phyloP scores from a whole-genome alignment of 768 basidiomycete species.

The Collybia mongolica region DNA sequence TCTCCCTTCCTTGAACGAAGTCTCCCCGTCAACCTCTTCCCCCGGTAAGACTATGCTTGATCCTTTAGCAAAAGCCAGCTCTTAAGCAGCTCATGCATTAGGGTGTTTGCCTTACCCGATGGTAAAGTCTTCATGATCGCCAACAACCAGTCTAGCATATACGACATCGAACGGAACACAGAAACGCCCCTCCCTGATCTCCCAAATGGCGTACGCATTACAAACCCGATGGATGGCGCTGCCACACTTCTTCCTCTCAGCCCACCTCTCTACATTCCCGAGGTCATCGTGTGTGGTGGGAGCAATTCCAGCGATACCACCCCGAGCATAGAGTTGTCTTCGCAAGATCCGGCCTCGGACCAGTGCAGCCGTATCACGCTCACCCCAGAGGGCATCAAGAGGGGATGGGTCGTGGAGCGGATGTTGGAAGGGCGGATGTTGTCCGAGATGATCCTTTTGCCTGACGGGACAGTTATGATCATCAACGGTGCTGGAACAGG shows the following conservation, averaged over 20 bases:
- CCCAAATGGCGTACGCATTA: conserved; percentile 43
- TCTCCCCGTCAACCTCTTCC: conserved; percentile 25
- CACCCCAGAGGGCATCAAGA: conserved; percentile 38
- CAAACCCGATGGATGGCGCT: conserved; percentile 37
- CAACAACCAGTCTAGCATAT: conserved; percentile 40
- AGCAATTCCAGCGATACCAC: conserved; percentile 29
- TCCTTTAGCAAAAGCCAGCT: not conserved
- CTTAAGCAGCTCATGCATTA: not conserved
- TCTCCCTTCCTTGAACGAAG: conserved; percentile 19
- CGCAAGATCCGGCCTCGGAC: conserved; percentile 38
- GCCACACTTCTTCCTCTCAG: conserved; percentile 36
- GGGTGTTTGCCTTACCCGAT: conserved; percentile 36
- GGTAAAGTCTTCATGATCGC: conserved; percentile 40
- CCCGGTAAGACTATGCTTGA: not conserved
- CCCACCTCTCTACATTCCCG: conserved; percentile 39
- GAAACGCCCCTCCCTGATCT: conserved; percentile 40
- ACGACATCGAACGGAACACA: conserved; percentile 35
- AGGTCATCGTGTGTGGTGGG: conserved; percentile 48
- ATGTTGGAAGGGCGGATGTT: conserved; percentile 41
- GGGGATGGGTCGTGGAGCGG: conserved; percentile 43
- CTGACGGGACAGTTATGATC: conserved; percentile 39
- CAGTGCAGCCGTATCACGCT: conserved; percentile 43
- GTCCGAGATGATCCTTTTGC: conserved; percentile 34
- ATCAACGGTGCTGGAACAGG: conserved; percentile 43
- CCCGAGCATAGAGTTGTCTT: conserved; percentile 25